Conservation (phyloP, 257 asterid species). For the Fraxinus quadrangulata region DNA sequence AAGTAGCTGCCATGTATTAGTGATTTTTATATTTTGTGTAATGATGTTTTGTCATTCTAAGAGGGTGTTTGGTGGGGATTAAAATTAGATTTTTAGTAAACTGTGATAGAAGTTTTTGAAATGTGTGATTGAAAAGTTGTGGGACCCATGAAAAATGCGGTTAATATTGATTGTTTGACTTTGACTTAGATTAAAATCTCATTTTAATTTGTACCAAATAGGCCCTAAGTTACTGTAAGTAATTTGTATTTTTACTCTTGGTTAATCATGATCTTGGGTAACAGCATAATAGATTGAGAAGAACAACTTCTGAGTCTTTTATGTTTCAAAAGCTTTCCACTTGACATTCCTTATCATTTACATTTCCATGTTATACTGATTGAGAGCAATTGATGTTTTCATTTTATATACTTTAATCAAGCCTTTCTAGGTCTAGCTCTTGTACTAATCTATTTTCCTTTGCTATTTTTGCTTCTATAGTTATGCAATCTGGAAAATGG, state of each 20-base stretch:
- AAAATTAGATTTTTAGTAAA: no score
- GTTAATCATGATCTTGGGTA: neutral
- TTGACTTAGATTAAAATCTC: no score
- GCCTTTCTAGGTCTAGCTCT: neutral
- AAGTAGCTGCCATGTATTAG: no score
- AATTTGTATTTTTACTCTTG: neutral
- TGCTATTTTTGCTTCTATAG: conserved; percentile 32
- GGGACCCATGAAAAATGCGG: no score
- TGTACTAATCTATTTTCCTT: neutral
- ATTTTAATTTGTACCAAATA: no score
- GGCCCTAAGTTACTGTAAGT: neutral
- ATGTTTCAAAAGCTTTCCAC: neutral
- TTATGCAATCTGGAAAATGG: conserved; percentile 61
- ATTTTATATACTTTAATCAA: neutral
- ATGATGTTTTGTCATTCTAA: neutral
- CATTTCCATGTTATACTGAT: neutral
- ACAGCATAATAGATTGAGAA: neutral
- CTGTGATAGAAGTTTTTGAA: no score
- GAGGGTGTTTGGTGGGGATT: no score
- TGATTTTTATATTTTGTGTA: neutral
- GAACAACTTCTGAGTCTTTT: neutral
- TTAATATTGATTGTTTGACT: no score
- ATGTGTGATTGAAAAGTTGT: no score
- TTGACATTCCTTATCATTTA: neutral
- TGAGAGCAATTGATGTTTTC: neutral